phyloP scores from a whole-genome alignment of 2,329 filamentous ascomycete genomes.

The Monosporascus sp. region DNA sequence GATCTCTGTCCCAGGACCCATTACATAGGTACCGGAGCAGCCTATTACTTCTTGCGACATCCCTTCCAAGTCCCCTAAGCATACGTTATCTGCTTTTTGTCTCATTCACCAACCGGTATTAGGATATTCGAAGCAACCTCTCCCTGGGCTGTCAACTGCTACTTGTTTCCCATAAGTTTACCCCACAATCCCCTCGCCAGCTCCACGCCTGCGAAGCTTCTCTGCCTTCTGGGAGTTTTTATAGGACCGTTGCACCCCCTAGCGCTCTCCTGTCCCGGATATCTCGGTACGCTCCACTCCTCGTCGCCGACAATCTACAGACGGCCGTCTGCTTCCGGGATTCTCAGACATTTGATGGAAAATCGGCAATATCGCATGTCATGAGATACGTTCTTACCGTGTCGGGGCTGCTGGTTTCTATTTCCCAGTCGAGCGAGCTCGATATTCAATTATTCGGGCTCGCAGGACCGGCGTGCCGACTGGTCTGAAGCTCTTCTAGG shows the following conservation, averaged over 20 bases:
- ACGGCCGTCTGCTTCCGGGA: background rate
- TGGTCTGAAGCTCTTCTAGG: background rate
- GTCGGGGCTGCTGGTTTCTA: constrained; percentile 21
- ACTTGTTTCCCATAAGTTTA: background rate
- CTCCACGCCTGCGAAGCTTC: background rate
- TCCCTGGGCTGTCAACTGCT: background rate
- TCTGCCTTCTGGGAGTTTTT: background rate
- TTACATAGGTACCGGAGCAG: too few species aligned
- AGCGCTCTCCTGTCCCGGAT: too few species aligned
- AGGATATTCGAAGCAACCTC: background rate
- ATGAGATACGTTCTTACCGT: constrained; percentile 18
- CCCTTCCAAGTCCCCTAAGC: too few species aligned
- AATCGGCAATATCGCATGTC: constrained; percentile 13
- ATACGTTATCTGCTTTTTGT: background rate
- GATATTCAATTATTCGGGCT: constrained; percentile 18
- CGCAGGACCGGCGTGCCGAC: constrained; percentile 14
- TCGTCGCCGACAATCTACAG: background rate
- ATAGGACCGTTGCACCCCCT: background rate
- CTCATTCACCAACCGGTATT: background rate
- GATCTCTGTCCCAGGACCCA: too few species aligned
- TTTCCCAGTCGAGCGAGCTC: constrained; percentile 22
- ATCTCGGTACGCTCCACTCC: background rate
- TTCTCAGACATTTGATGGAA: background rate
- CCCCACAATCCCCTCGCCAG: background rate
- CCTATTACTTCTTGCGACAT: too few species aligned